Conservation (phyloP, 176 grass and related monocot genomes). For the Carex cristatella region DNA sequence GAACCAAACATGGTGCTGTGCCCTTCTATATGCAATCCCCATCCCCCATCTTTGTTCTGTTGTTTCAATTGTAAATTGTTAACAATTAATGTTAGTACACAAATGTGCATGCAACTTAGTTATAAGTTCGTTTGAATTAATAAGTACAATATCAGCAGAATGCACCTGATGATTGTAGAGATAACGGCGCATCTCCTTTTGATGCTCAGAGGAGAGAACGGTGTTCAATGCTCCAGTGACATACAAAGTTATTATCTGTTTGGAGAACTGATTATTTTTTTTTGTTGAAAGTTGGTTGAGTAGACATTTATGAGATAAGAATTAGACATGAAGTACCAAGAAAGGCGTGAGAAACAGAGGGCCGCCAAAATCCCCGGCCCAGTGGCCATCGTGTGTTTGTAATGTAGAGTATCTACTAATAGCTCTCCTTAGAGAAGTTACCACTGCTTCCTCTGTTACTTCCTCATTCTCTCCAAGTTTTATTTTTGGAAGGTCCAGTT, state of each 20-base stretch:
- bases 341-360: constrained; percentile 52
- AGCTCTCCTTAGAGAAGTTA: constrained; percentile 29
- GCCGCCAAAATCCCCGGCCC: constrained; percentile 50
- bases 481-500: not conserved
- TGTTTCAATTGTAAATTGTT: not conserved
- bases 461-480: constrained; percentile 26
- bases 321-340: constrained; percentile 20
- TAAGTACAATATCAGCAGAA: not conserved
- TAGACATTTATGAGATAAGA: not conserved
- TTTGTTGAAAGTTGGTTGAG: not conserved
- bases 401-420: constrained; percentile 32
- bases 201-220: constrained; percentile 19
- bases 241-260: constrained; percentile 22
- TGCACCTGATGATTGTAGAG: constrained; percentile 29
- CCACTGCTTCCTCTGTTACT: constrained; percentile 7
- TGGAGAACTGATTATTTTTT: not conserved
- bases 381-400: constrained; percentile 40
- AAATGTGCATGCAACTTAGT: too few relatives aligned
- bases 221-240: constrained; percentile 21
- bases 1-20: constrained; percentile 95
- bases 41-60: constrained; percentile 90
- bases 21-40: constrained; percentile 91
- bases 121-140: not conserved
- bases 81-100: not conserved
- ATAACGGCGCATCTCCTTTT: constrained; percentile 24